These are phyloP conservation scores for Prillingera fragicola DNA, from an alignment of 1,284 basidiomycete species.

Conservation along the genomic window DNA sequence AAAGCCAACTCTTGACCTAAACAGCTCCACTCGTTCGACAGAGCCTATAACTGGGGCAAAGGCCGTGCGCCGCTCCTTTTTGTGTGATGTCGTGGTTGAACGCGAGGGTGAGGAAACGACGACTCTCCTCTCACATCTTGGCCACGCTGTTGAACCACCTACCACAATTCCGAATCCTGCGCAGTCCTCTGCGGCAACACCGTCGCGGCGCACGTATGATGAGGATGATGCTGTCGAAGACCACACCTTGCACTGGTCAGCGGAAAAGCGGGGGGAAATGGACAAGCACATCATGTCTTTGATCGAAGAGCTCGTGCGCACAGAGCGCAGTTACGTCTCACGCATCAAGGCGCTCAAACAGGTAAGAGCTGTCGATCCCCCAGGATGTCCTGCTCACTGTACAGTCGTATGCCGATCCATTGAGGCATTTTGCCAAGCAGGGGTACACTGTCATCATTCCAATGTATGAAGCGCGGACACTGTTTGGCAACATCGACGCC, in stretches of 20 bases:
- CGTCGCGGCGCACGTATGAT: constrained; percentile 18
- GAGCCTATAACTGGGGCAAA: constrained; percentile 29
- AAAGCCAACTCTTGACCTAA: constrained; percentile 36
- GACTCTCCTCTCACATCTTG: constrained; percentile 35
- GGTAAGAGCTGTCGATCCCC: constrained; percentile 20
- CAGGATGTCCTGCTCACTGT: constrained; percentile 1
- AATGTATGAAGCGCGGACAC: constrained; percentile 79
- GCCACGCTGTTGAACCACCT: constrained; percentile 29
- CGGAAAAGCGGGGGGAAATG: constrained; percentile 32
- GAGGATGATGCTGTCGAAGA: constrained; percentile 4
- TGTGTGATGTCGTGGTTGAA: constrained; percentile 43
- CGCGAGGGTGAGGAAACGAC: constrained; percentile 34
- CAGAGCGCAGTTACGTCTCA: constrained; percentile 43
- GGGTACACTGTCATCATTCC: constrained; percentile 82
- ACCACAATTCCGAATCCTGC: constrained; percentile 22
- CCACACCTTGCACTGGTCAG: constrained; percentile 16
- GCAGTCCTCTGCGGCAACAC: constrained; percentile 8
- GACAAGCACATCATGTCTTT: constrained; percentile 25
- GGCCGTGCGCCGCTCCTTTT: constrained; percentile 36
- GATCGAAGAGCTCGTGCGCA: constrained; percentile 44
- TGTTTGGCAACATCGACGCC: constrained; percentile 90
- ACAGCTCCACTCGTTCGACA: constrained; percentile 35
- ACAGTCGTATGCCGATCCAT: constrained; percentile 77
- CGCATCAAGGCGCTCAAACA: constrained; percentile 41
- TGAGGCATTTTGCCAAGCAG: constrained; percentile 74